phyloP scores from a whole-genome alignment of 768 basidiomycete species.

The Mycena chlorophos region DNA sequence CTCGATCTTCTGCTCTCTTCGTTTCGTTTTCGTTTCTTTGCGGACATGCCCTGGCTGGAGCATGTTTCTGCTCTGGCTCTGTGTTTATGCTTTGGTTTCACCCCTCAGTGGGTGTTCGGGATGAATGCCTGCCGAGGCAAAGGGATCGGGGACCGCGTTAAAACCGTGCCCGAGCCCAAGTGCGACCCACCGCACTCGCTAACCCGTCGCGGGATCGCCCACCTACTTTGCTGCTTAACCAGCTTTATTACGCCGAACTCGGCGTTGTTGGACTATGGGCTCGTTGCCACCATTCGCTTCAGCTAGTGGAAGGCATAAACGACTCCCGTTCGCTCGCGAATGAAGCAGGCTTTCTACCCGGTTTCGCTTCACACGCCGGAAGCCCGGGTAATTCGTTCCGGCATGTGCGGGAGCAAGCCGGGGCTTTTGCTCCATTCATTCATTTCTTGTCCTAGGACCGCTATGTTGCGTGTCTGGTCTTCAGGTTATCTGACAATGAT shows the following conservation, averaged over 20 bases:
- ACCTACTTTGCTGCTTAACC: neutral
- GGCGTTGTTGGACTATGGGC: neutral
- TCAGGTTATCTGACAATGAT: neutral
- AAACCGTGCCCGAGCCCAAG: too few species aligned
- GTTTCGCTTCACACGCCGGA: neutral
- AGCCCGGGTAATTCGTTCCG: too few species aligned
- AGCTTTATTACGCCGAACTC: neutral
- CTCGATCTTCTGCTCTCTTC: constrained; percentile 3
- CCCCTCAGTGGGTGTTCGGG: neutral
- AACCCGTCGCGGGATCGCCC: neutral
- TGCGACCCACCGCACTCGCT: too few species aligned
- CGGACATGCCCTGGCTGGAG: neutral
- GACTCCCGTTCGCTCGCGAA: neutral
- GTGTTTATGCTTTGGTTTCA: neutral
- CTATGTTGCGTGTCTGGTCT: neutral
- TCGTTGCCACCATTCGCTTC: neutral
- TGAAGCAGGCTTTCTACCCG: neutral
- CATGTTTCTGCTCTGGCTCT: neutral
- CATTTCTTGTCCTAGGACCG: neutral
- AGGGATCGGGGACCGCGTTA: too few species aligned
- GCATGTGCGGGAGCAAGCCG: too few species aligned
- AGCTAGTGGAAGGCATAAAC: neutral
- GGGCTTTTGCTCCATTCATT: neutral
- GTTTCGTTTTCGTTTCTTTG: neutral
- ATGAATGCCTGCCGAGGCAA: too few species aligned